Evolutionary conservation across 768 basidiomycete genomes (phyloP).

Genomic region (Rhizopogon sp.): DNA sequence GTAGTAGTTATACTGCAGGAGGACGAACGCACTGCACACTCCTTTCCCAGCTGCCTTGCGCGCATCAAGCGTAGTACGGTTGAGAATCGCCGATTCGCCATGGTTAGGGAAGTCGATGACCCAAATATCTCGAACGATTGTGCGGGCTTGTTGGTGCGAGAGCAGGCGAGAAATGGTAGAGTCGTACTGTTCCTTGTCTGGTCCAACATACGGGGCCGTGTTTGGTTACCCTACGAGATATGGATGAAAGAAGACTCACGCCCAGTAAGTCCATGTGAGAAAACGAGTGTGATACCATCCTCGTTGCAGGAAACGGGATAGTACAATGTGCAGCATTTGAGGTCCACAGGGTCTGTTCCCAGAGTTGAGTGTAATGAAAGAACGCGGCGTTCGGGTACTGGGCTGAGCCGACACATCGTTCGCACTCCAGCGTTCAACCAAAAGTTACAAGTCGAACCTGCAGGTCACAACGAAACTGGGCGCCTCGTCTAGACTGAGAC

Average conservation of each 20-base stretch:
- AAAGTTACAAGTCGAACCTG: no score
- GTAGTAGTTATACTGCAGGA: background rate
- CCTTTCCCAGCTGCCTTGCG: slow-evolving; percentile 13
- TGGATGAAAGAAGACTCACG: slow-evolving; percentile 11
- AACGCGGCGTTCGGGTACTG: slow-evolving; percentile 13
- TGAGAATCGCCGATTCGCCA: slow-evolving; percentile 28
- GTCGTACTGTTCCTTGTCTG: slow-evolving; percentile 27
- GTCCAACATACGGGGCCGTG: no score
- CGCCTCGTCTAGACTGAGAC: no score
- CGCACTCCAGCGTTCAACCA: background rate
- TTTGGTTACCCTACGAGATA: background rate
- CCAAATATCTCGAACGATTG: slow-evolving; percentile 27
- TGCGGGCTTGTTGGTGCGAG: background rate
- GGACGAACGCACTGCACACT: slow-evolving; percentile 16
- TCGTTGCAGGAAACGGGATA: slow-evolving; percentile 17
- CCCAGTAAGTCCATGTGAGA: slow-evolving; percentile 23
- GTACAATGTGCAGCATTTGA: slow-evolving; percentile 19
- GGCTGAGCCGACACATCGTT: background rate
- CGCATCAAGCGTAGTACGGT: slow-evolving; percentile 21
- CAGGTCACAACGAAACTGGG: no score
- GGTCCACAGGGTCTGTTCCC: slow-evolving; percentile 5
- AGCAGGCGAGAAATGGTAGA: slow-evolving; percentile 14
- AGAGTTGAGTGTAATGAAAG: slow-evolving; percentile 12
- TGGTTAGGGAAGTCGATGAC: slow-evolving; percentile 32
- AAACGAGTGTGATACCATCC: slow-evolving; percentile 18